Evolutionary conservation across 345 rosid genomes (phyloP).

Genomic region (Arabidopsis suecica): DNA sequence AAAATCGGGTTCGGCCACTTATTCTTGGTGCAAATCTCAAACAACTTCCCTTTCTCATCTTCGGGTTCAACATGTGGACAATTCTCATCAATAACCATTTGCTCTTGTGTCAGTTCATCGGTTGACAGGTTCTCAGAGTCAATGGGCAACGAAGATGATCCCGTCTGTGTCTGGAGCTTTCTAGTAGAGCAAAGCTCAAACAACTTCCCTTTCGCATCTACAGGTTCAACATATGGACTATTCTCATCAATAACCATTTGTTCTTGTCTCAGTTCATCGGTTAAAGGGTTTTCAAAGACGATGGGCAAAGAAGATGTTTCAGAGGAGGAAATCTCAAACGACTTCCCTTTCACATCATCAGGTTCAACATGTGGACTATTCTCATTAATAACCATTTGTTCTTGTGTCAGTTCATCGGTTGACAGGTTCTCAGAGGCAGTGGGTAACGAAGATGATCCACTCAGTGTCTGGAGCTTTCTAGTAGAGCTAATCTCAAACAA

Average conservation of each 20-base stretch:
- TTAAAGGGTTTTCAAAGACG: no score
- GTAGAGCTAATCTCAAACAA: neutral
- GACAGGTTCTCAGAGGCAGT: slow-evolving; percentile 53
- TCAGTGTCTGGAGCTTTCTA: neutral
- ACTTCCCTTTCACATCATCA: neutral
- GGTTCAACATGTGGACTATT: neutral
- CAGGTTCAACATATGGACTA: no score
- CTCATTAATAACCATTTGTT: neutral
- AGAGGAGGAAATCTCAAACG: no score
- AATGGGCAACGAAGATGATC: slow-evolving; percentile 51
- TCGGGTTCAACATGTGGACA: neutral
- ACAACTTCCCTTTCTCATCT: neutral
- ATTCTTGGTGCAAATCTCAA: slow-evolving; percentile 31
- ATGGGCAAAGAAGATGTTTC: no score
- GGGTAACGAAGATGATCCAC: slow-evolving; percentile 48
- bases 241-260: no score
- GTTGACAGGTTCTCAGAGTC: slow-evolving; percentile 52
- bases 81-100: neutral
- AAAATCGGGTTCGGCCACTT: slow-evolving; percentile 64
- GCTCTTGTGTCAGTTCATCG: slow-evolving; percentile 27
- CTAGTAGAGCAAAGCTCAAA: neutral
- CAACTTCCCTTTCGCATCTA: neutral
- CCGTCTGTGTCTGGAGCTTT: slow-evolving; percentile 4
- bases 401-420: slow-evolving; percentile 42
- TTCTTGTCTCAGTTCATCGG: no score